Base-by-base conservation (phyloP, 2,329 filamentous ascomycete genomes). In the Neonectria hederae region DNA sequence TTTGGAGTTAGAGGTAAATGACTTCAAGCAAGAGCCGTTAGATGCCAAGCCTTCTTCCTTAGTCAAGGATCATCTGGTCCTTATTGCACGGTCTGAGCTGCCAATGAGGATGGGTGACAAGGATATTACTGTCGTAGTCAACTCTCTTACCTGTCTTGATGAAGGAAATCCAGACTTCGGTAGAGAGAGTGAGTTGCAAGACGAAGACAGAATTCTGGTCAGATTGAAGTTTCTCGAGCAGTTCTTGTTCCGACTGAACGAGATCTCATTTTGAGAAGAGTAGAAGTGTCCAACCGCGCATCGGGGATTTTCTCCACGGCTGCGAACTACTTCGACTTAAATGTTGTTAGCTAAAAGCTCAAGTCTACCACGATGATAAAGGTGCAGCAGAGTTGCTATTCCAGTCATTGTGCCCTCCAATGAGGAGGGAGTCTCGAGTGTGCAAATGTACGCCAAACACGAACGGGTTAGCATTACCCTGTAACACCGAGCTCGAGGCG, bases 81-180 rank as follows among this genome's bases (percentile, higher is more conserved):
- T 7, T 1, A 24, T 74, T n/a, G 19, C 42, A 5, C 8, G 69
- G 71, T 7, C 55, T 19, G 19, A 32, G 38, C 0, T 14, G 35
- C 56, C 35, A 6, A 60, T 78, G 0, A 72, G 69, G 6, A 77
- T 78, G 74, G 77, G 77, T 2, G 59, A 62, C 5, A 72, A 57
- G 38, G 80, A 78, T 52, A 62, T 73, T 2, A 48, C 69, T 5
- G 59, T 79, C 3, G 78, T 78, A 0, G 60, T 73, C 4, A 75
- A 71, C 5, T 80, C 78, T n/a, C 65, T 81, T n/a, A 77, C 75
- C 0, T 79, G 77, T 35, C 54, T 79, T 17, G 77, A 79, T 54
- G 30, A 65, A 2, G 71, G 67, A 2, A 77, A 75, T 22, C 60
- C 63, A 1, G 75, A 73, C 10, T 77, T 77, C 67, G 72, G 69